A percentile compares a stretch with the other conserved stretches of the same genome.
These are phyloP conservation scores for Lachancea dasiensis DNA, from an alignment of 805 yeast species.

Conservation along the genomic window DNA sequence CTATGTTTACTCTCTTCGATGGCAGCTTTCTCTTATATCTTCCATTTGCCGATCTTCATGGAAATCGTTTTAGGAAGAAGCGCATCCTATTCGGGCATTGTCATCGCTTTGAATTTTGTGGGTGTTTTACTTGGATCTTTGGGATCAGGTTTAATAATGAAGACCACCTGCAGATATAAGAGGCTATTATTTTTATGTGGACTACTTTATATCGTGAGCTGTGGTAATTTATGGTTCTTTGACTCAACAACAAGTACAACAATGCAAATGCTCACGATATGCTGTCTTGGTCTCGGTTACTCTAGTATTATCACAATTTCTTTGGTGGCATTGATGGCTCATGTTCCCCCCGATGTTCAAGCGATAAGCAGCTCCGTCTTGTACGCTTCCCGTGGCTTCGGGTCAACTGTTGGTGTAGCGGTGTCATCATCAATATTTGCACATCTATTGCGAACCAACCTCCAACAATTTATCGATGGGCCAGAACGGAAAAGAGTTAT, in stretches of 20 bases:
- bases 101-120: conserved; percentile 10
- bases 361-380: conserved; percentile 9
- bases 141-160: conserved; percentile 9
- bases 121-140: conserved; percentile 11
- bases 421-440: conserved; percentile 11
- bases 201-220: no score
- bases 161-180: conserved; percentile 3
- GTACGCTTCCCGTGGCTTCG: conserved; percentile 8
- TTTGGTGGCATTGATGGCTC: conserved; percentile 10
- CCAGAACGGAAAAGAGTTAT: no score
- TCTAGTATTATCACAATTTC: conserved; percentile 8
- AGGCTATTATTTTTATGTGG: neutral
- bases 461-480: no score
- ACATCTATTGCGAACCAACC: conserved; percentile 6
- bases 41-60: conserved; percentile 9
- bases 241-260: neutral
- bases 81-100: conserved; percentile 9
- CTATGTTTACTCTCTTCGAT: conserved; percentile 9
- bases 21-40: conserved; percentile 12
- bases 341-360: conserved; percentile 8
- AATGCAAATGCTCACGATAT: neutral
- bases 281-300: conserved; percentile 5
- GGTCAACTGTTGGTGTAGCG: conserved; percentile 30
- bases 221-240: no score
- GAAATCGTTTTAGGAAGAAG: conserved; percentile 10